Conservation (phyloP, 2,329 filamentous ascomycete species). For the Sordariomycetes sp. region DNA sequence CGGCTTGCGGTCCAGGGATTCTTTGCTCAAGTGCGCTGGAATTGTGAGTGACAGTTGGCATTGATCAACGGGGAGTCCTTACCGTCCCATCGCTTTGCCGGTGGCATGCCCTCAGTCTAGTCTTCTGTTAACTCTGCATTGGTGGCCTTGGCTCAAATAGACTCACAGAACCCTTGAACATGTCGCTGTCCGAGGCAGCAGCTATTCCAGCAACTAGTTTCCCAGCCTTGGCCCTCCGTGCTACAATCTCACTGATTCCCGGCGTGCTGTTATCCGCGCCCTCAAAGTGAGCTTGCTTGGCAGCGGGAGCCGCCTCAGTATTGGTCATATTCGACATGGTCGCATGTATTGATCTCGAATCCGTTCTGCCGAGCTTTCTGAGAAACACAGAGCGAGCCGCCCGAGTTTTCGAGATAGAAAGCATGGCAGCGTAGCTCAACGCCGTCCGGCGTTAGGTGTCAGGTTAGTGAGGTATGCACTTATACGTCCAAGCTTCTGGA, state of each 20-base stretch:
- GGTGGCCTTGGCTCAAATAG: background rate
- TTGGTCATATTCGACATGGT: background rate
- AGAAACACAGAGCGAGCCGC: too few relatives aligned
- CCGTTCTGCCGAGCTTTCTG: too few relatives aligned
- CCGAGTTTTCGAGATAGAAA: too few relatives aligned
- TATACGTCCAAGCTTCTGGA: too few relatives aligned
- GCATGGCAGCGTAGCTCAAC: too few relatives aligned
- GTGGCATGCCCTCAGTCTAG: conserved; percentile 50
- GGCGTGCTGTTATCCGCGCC: background rate
- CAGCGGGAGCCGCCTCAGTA: conserved; percentile 5
- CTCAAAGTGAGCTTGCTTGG: conserved; percentile 4
- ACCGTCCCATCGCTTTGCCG: conserved; percentile 80
- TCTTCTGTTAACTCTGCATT: background rate
- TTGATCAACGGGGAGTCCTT: conserved; percentile 11
- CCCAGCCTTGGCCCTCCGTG: conserved; percentile 55
- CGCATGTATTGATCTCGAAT: too few relatives aligned
- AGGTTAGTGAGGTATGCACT: background rate
- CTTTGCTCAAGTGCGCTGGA: conserved; percentile 48
- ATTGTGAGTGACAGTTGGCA: conserved; percentile 1
- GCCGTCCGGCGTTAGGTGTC: background rate
- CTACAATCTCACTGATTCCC: conserved; percentile 13
- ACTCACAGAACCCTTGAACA: conserved; percentile 69
- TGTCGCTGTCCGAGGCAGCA: conserved; percentile 66
- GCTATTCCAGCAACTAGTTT: conserved; percentile 68
- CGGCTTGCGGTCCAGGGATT: conserved; percentile 50